Evolutionary conservation across 352 stramenopile genomes (phyloP).

Genomic region (Blastocystis sp.): DNA sequence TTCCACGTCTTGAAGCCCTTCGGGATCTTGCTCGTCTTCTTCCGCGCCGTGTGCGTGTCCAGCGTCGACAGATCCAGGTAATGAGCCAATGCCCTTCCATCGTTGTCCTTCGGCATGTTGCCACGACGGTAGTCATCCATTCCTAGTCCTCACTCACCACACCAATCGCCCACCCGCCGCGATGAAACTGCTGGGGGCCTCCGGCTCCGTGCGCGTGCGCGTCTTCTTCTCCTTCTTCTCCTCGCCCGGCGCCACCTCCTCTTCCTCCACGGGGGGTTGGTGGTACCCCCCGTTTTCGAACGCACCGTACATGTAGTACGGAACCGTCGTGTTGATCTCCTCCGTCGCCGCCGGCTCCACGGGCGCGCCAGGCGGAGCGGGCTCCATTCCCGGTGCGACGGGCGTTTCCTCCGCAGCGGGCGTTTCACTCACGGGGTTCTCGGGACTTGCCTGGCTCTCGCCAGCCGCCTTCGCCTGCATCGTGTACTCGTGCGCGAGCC

Average conservation of each 20-base stretch:
- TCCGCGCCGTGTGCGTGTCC: conserved; percentile 59
- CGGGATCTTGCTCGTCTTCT: conserved; percentile 71
- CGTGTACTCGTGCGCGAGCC: conserved; percentile 23
- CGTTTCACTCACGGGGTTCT: background rate
- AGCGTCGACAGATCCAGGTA: conserved; percentile 67
- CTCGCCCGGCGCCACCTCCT: conserved; percentile 36
- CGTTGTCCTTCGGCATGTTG: conserved; percentile 45
- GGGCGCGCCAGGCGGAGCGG: background rate
- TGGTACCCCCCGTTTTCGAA: background rate
- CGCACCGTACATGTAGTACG: background rate
- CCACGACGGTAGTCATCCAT: conserved; percentile 59
- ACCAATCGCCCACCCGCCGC: background rate
- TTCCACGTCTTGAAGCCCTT: conserved; percentile 73
- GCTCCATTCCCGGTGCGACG: background rate
- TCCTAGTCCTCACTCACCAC: background rate
- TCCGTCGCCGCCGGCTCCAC: background rate
- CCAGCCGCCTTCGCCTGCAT: background rate
- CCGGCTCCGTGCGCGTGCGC: background rate
- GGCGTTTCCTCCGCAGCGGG: background rate
- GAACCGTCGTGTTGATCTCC: background rate
- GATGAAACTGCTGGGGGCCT: conserved; percentile 1
- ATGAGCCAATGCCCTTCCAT: conserved; percentile 48
- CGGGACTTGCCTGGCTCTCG: background rate
- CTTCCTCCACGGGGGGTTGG: conserved; percentile 1
- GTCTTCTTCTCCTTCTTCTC: background rate